Conservation (phyloP, 1,284 basidiomycete genomes). For the Coniferiporia weirii region DNA sequence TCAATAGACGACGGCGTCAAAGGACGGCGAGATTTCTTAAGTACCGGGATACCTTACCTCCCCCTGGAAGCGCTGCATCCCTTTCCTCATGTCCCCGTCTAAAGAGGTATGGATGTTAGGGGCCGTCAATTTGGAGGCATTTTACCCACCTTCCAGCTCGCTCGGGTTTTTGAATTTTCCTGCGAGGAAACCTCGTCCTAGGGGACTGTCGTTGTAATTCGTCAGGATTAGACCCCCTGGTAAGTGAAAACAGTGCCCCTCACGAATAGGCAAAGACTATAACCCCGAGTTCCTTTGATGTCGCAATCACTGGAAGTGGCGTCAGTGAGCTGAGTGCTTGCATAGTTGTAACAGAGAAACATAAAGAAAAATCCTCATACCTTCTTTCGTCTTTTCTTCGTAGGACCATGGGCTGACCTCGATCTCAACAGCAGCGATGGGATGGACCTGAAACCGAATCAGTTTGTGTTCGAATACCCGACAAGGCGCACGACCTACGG, state of each 20-base stretch:
- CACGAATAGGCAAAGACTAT: constrained; percentile 52
- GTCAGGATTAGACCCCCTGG: not conserved
- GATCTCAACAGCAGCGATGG: constrained; percentile 47
- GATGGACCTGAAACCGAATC: constrained; percentile 34
- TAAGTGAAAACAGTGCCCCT: constrained; percentile 12
- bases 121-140: not conserved
- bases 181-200: constrained; percentile 55
- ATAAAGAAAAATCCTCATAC: constrained; percentile 20
- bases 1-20: constrained; percentile 6
- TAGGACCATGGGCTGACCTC: constrained; percentile 49
- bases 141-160: constrained; percentile 38
- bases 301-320: constrained; percentile 33
- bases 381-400: constrained; percentile 37
- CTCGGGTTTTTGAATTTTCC: constrained; percentile 42
- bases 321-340: constrained; percentile 25
- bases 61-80: constrained; percentile 19
- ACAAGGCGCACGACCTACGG: constrained; percentile 23
- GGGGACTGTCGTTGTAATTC: constrained; percentile 33
- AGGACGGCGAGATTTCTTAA: constrained; percentile 19
- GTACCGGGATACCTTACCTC: constrained; percentile 27
- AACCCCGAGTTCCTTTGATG: constrained; percentile 40
- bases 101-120: constrained; percentile 22
- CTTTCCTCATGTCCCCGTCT: constrained; percentile 25
- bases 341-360: not conserved
- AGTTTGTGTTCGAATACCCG: not conserved